Conservation (phyloP, 192 early-diverging fungal genomes). For the Helicostylum pulchrum region DNA sequence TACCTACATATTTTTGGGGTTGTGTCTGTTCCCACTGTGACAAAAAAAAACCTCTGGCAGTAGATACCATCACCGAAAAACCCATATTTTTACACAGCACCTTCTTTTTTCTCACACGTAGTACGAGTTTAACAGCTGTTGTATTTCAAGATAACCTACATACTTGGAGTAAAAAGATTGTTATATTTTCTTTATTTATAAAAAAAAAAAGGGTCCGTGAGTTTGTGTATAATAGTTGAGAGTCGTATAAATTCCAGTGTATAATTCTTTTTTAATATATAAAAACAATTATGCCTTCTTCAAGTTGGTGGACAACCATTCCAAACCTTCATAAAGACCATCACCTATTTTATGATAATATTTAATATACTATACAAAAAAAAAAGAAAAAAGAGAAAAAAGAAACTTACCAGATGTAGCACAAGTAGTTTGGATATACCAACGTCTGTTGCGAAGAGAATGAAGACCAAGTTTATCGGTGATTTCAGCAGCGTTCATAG, state of each 20-base stretch:
- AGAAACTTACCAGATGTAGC: constrained; percentile 61
- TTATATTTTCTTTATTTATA: too few relatives aligned
- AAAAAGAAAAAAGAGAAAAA: background rate
- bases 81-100: background rate
- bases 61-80: background rate
- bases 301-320: constrained; percentile 83
- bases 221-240: too few relatives aligned
- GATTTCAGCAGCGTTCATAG: constrained; percentile 92
- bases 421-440: constrained; percentile 92
- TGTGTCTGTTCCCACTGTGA: too few relatives aligned
- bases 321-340: constrained; percentile 96
- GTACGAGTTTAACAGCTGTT: too few relatives aligned
- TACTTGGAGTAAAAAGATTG: too few relatives aligned
- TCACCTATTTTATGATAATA: constrained; percentile 59
- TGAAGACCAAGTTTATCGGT: constrained; percentile 91
- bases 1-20: too few relatives aligned
- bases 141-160: too few relatives aligned
- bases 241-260: background rate
- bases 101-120: background rate
- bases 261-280: background rate
- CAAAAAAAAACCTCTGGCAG: too few relatives aligned
- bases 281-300: constrained; percentile 32
- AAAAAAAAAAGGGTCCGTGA: too few relatives aligned
- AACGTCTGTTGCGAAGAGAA: constrained; percentile 74
- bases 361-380: background rate